These are phyloP conservation scores for Aspergillus steynii DNA, from an alignment of 495 filamentous ascomycete genomes.

Conservation along the genomic window DNA sequence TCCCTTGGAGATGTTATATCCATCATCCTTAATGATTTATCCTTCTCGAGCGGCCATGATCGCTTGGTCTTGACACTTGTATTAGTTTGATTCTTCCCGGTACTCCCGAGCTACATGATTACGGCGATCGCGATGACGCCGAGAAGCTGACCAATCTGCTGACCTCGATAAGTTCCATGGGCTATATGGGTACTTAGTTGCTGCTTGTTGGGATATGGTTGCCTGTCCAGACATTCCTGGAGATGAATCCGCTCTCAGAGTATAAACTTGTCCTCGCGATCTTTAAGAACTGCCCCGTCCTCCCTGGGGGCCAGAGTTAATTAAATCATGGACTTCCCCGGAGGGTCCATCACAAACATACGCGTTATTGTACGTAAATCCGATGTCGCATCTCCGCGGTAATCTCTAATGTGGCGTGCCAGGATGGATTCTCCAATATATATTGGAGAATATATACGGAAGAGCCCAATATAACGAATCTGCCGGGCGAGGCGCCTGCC, in stretches of 20 bases:
- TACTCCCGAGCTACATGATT: slow-evolving; percentile 1
- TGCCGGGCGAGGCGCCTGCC: slow-evolving; percentile 36
- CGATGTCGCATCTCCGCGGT: not conserved
- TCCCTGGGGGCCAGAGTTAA: slow-evolving; percentile 31
- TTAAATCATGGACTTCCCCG: slow-evolving; percentile 52
- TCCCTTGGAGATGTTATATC: not conserved
- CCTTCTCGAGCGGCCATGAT: slow-evolving; percentile 7
- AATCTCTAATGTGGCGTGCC: slow-evolving; percentile 21
- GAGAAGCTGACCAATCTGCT: slow-evolving; percentile 25
- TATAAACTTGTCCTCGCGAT: slow-evolving; percentile 29
- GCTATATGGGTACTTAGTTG: slow-evolving; percentile 11
- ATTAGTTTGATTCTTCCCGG: not conserved
- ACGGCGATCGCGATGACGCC: slow-evolving; percentile 24
- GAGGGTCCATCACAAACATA: slow-evolving; percentile 47
- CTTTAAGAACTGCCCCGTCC: slow-evolving; percentile 30
- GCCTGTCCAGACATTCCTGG: slow-evolving; percentile 21
- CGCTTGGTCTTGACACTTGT: not conserved
- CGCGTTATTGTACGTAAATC: slow-evolving; percentile 44
- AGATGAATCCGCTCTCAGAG: slow-evolving; percentile 39
- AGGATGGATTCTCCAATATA: slow-evolving; percentile 52
- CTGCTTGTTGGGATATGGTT: slow-evolving; percentile 14
- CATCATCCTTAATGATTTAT: slow-evolving; percentile 5
- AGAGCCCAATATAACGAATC: slow-evolving; percentile 36
- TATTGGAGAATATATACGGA: slow-evolving; percentile 53
- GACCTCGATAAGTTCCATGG: slow-evolving; percentile 16